Base-by-base conservation (phyloP, 2,329 filamentous ascomycete genomes). In the Capronia coronata region DNA sequence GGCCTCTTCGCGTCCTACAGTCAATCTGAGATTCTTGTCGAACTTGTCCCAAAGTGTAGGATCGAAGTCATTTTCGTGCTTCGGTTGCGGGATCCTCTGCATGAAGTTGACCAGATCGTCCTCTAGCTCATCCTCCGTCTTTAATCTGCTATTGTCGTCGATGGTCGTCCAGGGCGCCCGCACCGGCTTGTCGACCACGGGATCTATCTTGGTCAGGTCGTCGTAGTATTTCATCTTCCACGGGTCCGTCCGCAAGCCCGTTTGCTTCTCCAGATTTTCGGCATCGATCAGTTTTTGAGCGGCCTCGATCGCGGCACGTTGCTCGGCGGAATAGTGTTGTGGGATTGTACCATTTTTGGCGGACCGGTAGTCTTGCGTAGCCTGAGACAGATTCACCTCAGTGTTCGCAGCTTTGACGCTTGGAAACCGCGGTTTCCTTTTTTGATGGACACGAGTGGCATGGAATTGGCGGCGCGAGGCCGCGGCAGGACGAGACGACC, bases 261-360 rank as follows among this genome's bases (percentile, higher is more conserved):
- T 80, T 74, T 48, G 40, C 16, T 51, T 45, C 35, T 83, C 75
- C 64, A 96, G 65, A 67, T 97, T 87, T 58, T 81, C 74, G 8
- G 83, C 72, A 63, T 85, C 77, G 65, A 96, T 82, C 58, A 85
- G 80, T 54, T 77, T 72, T 69, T 96, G 90, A 61, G 84, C 89
- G 41, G 86, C 85, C 69, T 86, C 76, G 64, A 97, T 81, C 49
- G 89, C 87, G 48, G 80, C 81, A 60, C 94, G 75, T 71, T 97
- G 91, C 65, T 84, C 80, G 13, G 83, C 76, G 0, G 87, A 86
- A 73, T 95, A 97, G 60, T 78, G 78, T 16, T 69, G 62, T 52
- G 49, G 40, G 16, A 41, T 10, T 14, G 25, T 7, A 21, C 39
- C 51, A 51, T 55, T 40, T 45, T 46, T 25, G 19, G 43, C 46